Percentiles rank a stretch among this genome's conserved stretches.
Conservation (phyloP, 2,329 filamentous ascomycete species). For the Colletotrichum horii region DNA sequence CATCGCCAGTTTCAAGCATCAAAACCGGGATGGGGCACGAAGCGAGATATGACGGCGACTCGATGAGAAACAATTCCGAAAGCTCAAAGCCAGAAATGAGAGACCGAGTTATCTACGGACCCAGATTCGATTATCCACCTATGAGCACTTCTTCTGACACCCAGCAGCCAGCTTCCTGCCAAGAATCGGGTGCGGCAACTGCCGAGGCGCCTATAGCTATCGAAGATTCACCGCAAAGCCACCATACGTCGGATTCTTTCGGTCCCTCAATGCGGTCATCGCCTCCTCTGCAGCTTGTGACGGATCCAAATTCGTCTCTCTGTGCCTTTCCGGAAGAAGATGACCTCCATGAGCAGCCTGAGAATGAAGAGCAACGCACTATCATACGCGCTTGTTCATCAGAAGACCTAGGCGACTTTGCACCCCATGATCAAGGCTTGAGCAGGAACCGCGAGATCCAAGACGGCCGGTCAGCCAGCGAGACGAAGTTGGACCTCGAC, state of each 20-base stretch:
- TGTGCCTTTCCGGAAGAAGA: neutral
- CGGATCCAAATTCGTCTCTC: neutral
- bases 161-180: neutral
- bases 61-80: neutral
- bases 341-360: neutral
- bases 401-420: neutral
- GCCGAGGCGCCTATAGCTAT: neutral
- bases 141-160: neutral
- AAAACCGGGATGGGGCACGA: too few species aligned
- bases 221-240: neutral
- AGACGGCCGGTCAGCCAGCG: neutral
- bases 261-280: neutral
- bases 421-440: neutral
- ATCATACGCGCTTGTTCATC: neutral
- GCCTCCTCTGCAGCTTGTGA: neutral
- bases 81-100: neutral
- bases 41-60: neutral
- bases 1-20: neutral
- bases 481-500: neutral
- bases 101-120: neutral
- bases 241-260: neutral
- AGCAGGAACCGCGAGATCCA: neutral
- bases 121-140: neutral
- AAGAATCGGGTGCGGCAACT: neutral
- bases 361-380: neutral